Evolutionary conservation across 805 yeast genomes (phyloP), one percentile per base, ranked within the genome.

Genomic region (Saccharomycopsis olivae): DNA sequence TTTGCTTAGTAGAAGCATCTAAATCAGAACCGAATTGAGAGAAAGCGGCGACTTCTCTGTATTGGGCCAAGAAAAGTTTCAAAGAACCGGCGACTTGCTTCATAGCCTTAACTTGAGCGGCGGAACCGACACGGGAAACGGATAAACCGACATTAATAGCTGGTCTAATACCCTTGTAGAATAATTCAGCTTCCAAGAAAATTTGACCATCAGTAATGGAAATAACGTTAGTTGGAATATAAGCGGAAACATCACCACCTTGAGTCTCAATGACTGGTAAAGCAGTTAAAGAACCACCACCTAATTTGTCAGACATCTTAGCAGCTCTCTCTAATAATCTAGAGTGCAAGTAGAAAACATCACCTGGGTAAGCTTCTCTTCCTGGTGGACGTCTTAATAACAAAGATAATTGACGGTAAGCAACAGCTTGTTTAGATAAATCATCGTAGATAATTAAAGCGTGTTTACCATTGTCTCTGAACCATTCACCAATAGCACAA

Each of bases 11-110:
- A 48, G 96, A 87, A 58, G 99, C 97, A 71, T 92, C 99, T 68
- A 92, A 79, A 73, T 92, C 99, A 57, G 99, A 92, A 81, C 99
- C 99, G 78, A 92, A 92, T 78, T 92, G 99, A 60, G 99, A 98
- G 70, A 92, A 92, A 61, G 99, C 98, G 66, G 98, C 98, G 60
- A 92, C 98, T 81, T 92, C 99, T 86, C 99, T 88, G 84, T 92
- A 92, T 78, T 92, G 99, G 60, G 99, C 99, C 78, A 92, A 84
- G 96, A 87, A 92, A 69, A 92, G 85, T 73, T 92, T 92, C 73
- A 92, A 83, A 57, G 98, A 92, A 82, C 98, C 99, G 57, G 98
- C 98, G 71, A 92, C 97, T 78, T 92, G 97, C 75, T 92, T 92
- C 94, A 92, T 86, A 70, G 98, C 98, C 80, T 92, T 92, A 60